Conservation (phyloP, 495 filamentous ascomycete genomes). For the Hypoxylon lienhwacheense region DNA sequence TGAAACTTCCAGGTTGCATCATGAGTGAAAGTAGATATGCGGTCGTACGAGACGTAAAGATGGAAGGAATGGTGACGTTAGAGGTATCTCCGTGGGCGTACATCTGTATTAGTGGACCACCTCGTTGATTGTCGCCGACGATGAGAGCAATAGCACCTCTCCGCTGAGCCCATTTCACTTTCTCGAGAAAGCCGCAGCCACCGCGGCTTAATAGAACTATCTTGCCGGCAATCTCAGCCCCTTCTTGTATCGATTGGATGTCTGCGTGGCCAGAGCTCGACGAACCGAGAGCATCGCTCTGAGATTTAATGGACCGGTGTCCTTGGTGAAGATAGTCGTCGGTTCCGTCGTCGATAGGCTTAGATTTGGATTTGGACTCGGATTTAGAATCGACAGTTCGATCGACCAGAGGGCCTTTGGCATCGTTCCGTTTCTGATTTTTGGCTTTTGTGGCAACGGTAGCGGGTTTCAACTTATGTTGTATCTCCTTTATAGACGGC, state of each 20-base stretch:
- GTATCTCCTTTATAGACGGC: slow-evolving; percentile 33
- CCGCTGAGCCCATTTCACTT: slow-evolving; percentile 93
- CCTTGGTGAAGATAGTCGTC: slow-evolving; percentile 86
- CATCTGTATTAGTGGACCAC: slow-evolving; percentile 91
- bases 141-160: slow-evolving; percentile 87
- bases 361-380: slow-evolving; percentile 26
- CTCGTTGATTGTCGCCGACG: slow-evolving; percentile 88
- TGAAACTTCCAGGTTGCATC: slow-evolving; percentile 67
- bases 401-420: slow-evolving; percentile 32
- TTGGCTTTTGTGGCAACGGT: slow-evolving; percentile 38
- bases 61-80: slow-evolving; percentile 87
- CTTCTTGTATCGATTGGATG: slow-evolving; percentile 92
- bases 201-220: slow-evolving; percentile 87
- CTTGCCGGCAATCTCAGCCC: slow-evolving; percentile 91
- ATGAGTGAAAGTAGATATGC: slow-evolving; percentile 91
- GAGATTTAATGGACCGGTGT: slow-evolving; percentile 39
- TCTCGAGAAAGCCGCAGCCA: slow-evolving; percentile 95
- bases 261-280: slow-evolving; percentile 71
- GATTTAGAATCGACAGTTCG: slow-evolving; percentile 26
- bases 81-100: slow-evolving; percentile 93
- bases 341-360: slow-evolving; percentile 71
- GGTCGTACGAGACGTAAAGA: slow-evolving; percentile 94
- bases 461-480: slow-evolving; percentile 39
- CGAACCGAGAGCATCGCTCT: slow-evolving; percentile 37
- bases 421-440: slow-evolving; percentile 29